These are phyloP conservation scores for Olyra latifolia DNA, from an alignment of 176 grass and related monocot genomes.

Conservation along the genomic window DNA sequence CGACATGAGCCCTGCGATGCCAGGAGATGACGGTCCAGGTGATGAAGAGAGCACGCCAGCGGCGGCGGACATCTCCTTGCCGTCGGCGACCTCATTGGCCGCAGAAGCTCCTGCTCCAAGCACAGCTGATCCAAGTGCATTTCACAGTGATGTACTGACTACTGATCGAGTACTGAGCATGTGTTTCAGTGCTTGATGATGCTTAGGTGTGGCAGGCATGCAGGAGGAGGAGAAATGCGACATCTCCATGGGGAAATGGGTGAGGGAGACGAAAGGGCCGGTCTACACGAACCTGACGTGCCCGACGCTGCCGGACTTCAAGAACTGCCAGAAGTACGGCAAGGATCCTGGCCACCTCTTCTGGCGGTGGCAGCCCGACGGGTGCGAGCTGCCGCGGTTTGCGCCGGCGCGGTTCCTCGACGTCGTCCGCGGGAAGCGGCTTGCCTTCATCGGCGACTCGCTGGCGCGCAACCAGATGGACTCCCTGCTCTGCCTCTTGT, in stretches of 20 bases:
- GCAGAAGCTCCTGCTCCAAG: background rate
- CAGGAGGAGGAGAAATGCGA: slow-evolving; percentile 42
- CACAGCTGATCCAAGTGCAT: background rate
- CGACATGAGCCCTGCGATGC: background rate
- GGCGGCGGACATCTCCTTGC: slow-evolving; percentile 17
- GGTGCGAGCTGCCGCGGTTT: slow-evolving; percentile 58
- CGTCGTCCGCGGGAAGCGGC: slow-evolving; percentile 49
- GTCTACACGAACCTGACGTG: slow-evolving; percentile 65
- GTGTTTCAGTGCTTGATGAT: background rate
- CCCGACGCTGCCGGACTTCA: slow-evolving; percentile 48
- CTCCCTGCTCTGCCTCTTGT: slow-evolving; percentile 67
- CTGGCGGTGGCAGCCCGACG: slow-evolving; percentile 70
- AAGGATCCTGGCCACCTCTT: slow-evolving; percentile 54
- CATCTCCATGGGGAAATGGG: slow-evolving; percentile 60
- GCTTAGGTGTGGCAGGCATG: background rate
- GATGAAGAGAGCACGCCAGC: background rate
- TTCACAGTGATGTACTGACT: background rate
- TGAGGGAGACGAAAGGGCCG: slow-evolving; percentile 41
- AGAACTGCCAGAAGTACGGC: slow-evolving; percentile 77
- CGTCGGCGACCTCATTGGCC: background rate
- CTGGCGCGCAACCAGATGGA: slow-evolving; percentile 73
- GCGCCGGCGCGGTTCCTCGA: slow-evolving; percentile 44
- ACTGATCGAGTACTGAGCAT: too few species aligned
- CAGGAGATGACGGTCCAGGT: background rate
- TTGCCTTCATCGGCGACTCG: slow-evolving; percentile 78